Conservation (phyloP, 108 stramenopile species). For the Chaetoceros muelleri region DNA sequence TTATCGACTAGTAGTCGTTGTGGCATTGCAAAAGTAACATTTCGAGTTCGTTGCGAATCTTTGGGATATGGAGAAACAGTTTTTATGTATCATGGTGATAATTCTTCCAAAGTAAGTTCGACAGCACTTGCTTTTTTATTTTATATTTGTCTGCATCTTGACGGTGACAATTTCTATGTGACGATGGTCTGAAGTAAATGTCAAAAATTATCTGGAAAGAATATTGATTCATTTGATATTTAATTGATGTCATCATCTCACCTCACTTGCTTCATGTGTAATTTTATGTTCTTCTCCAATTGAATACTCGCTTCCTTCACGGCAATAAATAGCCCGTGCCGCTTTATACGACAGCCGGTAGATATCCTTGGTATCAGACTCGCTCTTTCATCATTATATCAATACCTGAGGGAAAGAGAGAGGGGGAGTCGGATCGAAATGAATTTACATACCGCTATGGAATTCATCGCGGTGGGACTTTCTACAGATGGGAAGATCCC, state of each 20-base stretch:
- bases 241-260: neutral
- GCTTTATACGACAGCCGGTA: slow-evolving; percentile 60
- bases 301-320: neutral
- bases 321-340: slow-evolving; percentile 23
- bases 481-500: slow-evolving; percentile 53
- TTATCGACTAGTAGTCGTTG: no score
- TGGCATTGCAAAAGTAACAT: slow-evolving; percentile 53
- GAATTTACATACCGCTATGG: slow-evolving; percentile 54
- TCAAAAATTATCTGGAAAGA: neutral
- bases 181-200: neutral
- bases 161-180: neutral
- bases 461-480: slow-evolving; percentile 49
- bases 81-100: slow-evolving; percentile 34
- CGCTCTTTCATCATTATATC: slow-evolving; percentile 35
- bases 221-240: neutral
- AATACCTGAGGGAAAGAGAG: slow-evolving; percentile 9
- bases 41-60: slow-evolving; percentile 74
- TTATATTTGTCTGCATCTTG: neutral
- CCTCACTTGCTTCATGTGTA: neutral
- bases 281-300: neutral
- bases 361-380: slow-evolving; percentile 68
- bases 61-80: slow-evolving; percentile 73
- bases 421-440: neutral
- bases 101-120: slow-evolving; percentile 32
- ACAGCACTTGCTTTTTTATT: neutral